Conservation (phyloP, 331 rosid genomes). For the Rhamnella rubrinervis region DNA sequence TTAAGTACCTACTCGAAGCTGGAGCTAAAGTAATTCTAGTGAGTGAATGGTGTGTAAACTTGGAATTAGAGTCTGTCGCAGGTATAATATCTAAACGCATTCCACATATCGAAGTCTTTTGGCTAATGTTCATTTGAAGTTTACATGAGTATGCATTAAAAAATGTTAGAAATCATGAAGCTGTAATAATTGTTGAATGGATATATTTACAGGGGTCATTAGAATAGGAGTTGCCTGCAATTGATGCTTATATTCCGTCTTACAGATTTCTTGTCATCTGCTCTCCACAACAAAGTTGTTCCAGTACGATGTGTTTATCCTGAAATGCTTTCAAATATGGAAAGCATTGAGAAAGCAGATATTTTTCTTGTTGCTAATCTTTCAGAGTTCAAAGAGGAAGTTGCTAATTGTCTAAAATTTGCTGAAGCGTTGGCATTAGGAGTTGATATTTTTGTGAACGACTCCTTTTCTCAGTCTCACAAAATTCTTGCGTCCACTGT, state of each 20-base stretch:
- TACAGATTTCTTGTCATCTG: slow-evolving; percentile 58
- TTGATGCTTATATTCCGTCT: slow-evolving; percentile 24
- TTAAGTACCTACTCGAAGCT: slow-evolving; percentile 56
- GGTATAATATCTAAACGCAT: slow-evolving; percentile 38
- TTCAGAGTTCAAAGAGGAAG: slow-evolving; percentile 68
- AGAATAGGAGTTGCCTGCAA: neutral
- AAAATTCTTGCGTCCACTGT: slow-evolving; percentile 85
- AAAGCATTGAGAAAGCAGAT: slow-evolving; percentile 42
- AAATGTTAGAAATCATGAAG: no score
- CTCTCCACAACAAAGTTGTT: slow-evolving; percentile 57
- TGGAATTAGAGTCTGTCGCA: slow-evolving; percentile 38
- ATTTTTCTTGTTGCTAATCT: slow-evolving; percentile 73
- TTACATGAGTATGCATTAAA: no score
- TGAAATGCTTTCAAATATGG: slow-evolving; percentile 31
- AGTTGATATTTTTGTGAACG: slow-evolving; percentile 83
- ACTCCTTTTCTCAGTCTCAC: slow-evolving; percentile 75
- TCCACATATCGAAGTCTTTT: neutral
- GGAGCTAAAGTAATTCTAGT: slow-evolving; percentile 71
- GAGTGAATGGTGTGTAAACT: slow-evolving; percentile 59
- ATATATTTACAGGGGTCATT: neutral
- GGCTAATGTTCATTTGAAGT: no score
- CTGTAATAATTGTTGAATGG: no score
- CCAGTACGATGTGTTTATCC: slow-evolving; percentile 41
- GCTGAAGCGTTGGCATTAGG: slow-evolving; percentile 55
- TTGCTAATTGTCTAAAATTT: slow-evolving; percentile 70